Conservation (phyloP, 495 filamentous ascomycete species). For the Xylaria curta region DNA sequence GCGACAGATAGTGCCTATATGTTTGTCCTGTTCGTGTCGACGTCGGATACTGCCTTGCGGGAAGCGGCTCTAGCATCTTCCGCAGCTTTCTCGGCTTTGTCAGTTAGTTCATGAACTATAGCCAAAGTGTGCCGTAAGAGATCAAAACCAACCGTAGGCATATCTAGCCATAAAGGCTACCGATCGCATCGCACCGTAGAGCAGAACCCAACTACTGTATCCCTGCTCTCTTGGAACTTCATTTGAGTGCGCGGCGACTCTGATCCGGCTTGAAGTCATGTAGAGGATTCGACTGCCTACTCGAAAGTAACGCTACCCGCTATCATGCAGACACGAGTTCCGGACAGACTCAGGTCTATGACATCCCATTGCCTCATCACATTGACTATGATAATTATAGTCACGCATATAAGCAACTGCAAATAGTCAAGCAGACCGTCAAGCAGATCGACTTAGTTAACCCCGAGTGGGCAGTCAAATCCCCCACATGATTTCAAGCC, state of each 20-base stretch:
- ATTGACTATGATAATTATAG: slow-evolving; percentile 24
- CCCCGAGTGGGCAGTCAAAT: background rate
- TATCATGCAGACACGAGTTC: slow-evolving; percentile 48
- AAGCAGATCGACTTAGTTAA: background rate
- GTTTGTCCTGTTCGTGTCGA: background rate
- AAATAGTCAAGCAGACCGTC: background rate
- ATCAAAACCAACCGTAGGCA: background rate
- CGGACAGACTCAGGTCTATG: slow-evolving; percentile 50
- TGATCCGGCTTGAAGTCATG: background rate
- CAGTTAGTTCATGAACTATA: background rate
- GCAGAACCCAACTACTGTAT: background rate
- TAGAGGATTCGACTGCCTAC: background rate
- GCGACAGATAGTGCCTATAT: background rate
- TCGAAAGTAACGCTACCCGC: slow-evolving; percentile 35
- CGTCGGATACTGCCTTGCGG: slow-evolving; percentile 50
- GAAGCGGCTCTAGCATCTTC: slow-evolving; percentile 68
- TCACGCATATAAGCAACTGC: background rate
- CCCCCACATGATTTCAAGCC: background rate
- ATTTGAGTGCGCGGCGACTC: background rate
- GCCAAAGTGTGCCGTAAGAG: background rate
- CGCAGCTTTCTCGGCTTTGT: slow-evolving; percentile 78
- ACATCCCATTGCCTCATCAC: slow-evolving; percentile 53
- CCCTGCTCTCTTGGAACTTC: background rate
- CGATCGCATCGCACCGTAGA: background rate
- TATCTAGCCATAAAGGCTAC: background rate